A percentile compares a stretch with the other conserved stretches of the same genome.
Evolutionary conservation across 306 rosid species (phyloP).

Genomic region (Lathyrus oleraceus): DNA sequence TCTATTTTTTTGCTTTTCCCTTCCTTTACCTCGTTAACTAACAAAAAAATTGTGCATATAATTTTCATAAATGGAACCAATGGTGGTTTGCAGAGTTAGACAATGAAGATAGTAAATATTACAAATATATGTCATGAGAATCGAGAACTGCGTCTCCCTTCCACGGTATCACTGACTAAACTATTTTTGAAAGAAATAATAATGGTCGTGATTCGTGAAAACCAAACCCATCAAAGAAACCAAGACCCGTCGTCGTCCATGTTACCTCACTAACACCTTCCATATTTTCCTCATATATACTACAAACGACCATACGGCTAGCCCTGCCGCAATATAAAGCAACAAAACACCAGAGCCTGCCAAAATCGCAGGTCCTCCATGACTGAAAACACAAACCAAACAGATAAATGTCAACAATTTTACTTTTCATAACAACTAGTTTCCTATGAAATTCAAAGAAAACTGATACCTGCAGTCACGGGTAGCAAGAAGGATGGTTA

Average conservation of each 20-base stretch:
- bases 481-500: slow-evolving; percentile 81
- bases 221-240: slow-evolving; percentile 28
- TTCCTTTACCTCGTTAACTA: slow-evolving; percentile 10
- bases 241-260: slow-evolving; percentile 19
- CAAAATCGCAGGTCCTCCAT: slow-evolving; percentile 65
- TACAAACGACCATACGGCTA: slow-evolving; percentile 78
- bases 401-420: slow-evolving; percentile 32
- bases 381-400: slow-evolving; percentile 49
- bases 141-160: slow-evolving; percentile 37
- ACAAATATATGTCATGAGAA: slow-evolving; percentile 24
- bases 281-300: slow-evolving; percentile 79
- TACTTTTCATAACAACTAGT: slow-evolving; percentile 14
- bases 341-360: slow-evolving; percentile 67
- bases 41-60: slow-evolving; percentile 5
- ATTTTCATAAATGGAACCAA: slow-evolving; percentile 29
- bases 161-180: slow-evolving; percentile 32
- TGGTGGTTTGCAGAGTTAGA: slow-evolving; percentile 13
- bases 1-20: neutral
- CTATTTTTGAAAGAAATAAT: slow-evolving; percentile 20
- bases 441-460: slow-evolving; percentile 18
- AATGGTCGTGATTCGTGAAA: slow-evolving; percentile 28
- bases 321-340: slow-evolving; percentile 91
- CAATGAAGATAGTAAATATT: slow-evolving; percentile 21
- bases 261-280: slow-evolving; percentile 67
- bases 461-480: slow-evolving; percentile 76